These are phyloP conservation scores for Penicillium goetzii DNA, from an alignment of 495 filamentous ascomycete genomes.

Conservation along the genomic window DNA sequence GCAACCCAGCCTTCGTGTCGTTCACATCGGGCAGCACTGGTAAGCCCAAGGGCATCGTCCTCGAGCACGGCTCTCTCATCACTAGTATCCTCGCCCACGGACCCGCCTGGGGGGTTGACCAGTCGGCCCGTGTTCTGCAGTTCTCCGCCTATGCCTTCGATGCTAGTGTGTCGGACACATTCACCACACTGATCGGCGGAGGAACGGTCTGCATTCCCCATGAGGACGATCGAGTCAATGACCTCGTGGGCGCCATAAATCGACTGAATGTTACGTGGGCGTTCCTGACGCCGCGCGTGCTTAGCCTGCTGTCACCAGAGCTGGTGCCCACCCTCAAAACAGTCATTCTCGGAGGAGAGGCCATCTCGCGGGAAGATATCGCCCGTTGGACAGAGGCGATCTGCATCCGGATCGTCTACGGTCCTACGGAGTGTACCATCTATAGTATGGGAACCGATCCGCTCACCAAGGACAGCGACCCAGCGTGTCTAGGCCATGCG, in stretches of 20 bases:
- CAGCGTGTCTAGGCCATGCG: background rate
- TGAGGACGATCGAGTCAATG: constrained; percentile 21
- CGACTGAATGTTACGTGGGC: constrained; percentile 13
- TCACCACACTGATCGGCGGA: constrained; percentile 29
- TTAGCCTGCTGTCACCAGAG: constrained; percentile 30
- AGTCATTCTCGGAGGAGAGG: constrained; percentile 27
- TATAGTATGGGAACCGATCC: background rate
- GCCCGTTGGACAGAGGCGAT: constrained; percentile 13
- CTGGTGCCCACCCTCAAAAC: constrained; percentile 25
- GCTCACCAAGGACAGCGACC: background rate
- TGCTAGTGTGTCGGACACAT: constrained; percentile 20
- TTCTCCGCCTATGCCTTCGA: constrained; percentile 45
- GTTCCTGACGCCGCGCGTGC: constrained; percentile 48
- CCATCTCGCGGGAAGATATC: constrained; percentile 1
- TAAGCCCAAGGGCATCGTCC: constrained; percentile 74
- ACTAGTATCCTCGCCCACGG: constrained; percentile 22
- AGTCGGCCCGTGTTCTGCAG: constrained; percentile 16
- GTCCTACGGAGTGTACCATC: constrained; percentile 31
- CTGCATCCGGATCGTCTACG: constrained; percentile 17
- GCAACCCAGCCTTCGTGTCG: constrained; percentile 32
- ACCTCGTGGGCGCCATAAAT: constrained; percentile 2
- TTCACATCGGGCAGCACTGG: constrained; percentile 85
- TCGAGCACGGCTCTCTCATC: constrained; percentile 68
- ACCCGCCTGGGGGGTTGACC: background rate
- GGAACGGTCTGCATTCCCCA: constrained; percentile 34